A percentile compares a stretch with the other conserved stretches of the same genome.
phyloP scores from a whole-genome alignment of 352 stramenopile genomes.

The Globisporangium lucens region DNA sequence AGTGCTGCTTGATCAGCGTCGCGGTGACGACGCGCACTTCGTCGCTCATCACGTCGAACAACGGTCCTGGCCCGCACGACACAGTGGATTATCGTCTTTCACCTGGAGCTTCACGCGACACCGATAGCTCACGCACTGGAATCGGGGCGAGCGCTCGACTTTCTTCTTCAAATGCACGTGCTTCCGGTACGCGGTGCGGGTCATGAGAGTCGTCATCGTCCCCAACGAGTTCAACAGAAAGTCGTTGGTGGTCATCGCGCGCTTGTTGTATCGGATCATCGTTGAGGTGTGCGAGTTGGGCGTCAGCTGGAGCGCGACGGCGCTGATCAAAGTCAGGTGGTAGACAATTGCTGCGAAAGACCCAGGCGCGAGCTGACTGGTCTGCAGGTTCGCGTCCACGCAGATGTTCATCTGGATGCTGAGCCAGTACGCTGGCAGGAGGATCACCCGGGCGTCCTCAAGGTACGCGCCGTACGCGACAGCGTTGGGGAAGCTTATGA shows the following conservation, averaged over 20 bases:
- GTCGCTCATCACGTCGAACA: neutral
- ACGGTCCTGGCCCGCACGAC: neutral
- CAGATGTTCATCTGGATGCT: slow-evolving; percentile 1
- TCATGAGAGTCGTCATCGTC: slow-evolving; percentile 13
- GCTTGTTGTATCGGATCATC: neutral
- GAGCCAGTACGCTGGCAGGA: neutral
- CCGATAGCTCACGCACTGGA: slow-evolving; percentile 22
- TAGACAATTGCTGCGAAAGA: neutral
- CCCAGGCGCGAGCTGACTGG: neutral
- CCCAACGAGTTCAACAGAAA: slow-evolving; percentile 12
- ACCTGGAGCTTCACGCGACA: slow-evolving; percentile 17
- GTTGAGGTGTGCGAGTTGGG: neutral
- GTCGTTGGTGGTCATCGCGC: slow-evolving; percentile 5
- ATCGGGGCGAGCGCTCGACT: neutral
- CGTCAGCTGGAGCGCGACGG: neutral
- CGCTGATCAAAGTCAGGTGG: neutral
- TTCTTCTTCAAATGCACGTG: neutral
- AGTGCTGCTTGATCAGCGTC: neutral
- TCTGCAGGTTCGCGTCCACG: neutral
- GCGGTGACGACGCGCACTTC: neutral
- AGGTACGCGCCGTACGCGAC: neutral
- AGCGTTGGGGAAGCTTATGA: neutral
- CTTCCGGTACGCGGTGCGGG: slow-evolving; percentile 16
- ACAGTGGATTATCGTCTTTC: neutral
- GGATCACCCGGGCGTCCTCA: neutral